Percentiles rank a stretch among this genome's conserved stretches.
phyloP scores from a whole-genome alignment of 805 yeast species.

The Candida boidinii region DNA sequence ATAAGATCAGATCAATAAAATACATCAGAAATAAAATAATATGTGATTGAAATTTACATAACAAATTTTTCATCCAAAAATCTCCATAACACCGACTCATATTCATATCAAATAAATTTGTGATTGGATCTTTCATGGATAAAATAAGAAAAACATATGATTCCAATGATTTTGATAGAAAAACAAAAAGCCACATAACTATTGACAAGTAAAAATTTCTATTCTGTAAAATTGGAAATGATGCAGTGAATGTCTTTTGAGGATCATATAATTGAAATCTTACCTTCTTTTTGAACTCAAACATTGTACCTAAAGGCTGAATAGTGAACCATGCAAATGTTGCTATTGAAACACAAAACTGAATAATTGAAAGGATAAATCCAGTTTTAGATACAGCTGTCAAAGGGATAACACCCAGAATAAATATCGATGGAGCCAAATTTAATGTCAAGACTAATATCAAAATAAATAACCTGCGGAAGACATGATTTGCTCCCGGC shows the following conservation, averaged over 20 bases:
- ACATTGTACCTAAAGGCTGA: conserved; percentile 27
- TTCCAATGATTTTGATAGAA: conserved; percentile 40
- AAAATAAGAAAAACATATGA: conserved; percentile 46
- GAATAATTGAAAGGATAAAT: conserved; percentile 28
- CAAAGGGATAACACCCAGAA: conserved; percentile 29
- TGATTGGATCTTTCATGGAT: conserved; percentile 42
- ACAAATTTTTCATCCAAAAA: conserved; percentile 29
- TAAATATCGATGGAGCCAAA: conserved; percentile 32
- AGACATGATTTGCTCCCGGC: conserved; percentile 36
- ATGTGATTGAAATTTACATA: conserved; percentile 34
- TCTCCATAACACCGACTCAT: conserved; percentile 38
- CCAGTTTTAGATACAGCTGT: conserved; percentile 28
- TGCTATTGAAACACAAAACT: conserved; percentile 32
- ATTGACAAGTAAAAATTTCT: conserved; percentile 32
- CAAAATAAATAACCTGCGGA: conserved; percentile 25
- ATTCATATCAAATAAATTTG: conserved; percentile 37
- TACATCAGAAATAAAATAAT: conserved; percentile 33
- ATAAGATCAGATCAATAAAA: conserved; percentile 38
- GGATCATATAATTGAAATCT: conserved; percentile 21
- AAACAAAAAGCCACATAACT: conserved; percentile 39
- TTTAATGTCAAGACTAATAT: conserved; percentile 24
- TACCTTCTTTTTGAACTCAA: conserved; percentile 14
- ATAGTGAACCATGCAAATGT: conserved; percentile 35
- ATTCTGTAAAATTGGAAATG: conserved; percentile 32
- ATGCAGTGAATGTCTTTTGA: conserved; percentile 32